phyloP scores from a whole-genome alignment of 176 grass and related monocot genomes.

The Cenchrus americanus region DNA sequence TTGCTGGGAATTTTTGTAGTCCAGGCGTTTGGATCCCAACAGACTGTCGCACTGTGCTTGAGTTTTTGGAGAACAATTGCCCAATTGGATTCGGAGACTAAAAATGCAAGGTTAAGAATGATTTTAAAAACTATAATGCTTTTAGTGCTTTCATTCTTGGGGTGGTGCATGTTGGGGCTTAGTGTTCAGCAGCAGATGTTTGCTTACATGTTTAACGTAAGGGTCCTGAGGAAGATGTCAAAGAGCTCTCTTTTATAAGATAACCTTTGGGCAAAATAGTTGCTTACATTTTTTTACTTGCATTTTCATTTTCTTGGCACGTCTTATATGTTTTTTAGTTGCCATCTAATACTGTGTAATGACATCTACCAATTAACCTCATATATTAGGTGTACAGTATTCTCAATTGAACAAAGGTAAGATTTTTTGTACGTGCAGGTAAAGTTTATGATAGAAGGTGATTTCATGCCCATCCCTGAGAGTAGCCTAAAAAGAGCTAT shows the following conservation, averaged over 20 bases:
- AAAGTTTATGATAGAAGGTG: slow-evolving; percentile 75
- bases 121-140: neutral
- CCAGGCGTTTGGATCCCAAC: neutral
- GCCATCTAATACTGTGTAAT: neutral
- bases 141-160: neutral
- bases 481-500: slow-evolving; percentile 65
- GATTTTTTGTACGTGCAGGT: slow-evolving; percentile 53
- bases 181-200: too few species aligned
- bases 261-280: neutral
- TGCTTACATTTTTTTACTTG: neutral
- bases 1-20: too few species aligned
- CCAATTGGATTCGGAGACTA: neutral
- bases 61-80: neutral
- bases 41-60: neutral
- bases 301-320: slow-evolving; percentile 16
- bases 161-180: neutral
- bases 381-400: slow-evolving; percentile 18
- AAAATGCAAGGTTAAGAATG: slow-evolving; percentile 8
- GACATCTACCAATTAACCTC: neutral
- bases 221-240: neutral
- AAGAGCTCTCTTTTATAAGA: neutral
- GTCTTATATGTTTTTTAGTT: neutral
- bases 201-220: neutral
- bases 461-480: slow-evolving; percentile 76
- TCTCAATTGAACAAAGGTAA: neutral